A percentile compares a stretch with the other conserved stretches of the same genome.
Conservation (phyloP, 2,329 filamentous ascomycete genomes). For the Diaporthe batatas region DNA sequence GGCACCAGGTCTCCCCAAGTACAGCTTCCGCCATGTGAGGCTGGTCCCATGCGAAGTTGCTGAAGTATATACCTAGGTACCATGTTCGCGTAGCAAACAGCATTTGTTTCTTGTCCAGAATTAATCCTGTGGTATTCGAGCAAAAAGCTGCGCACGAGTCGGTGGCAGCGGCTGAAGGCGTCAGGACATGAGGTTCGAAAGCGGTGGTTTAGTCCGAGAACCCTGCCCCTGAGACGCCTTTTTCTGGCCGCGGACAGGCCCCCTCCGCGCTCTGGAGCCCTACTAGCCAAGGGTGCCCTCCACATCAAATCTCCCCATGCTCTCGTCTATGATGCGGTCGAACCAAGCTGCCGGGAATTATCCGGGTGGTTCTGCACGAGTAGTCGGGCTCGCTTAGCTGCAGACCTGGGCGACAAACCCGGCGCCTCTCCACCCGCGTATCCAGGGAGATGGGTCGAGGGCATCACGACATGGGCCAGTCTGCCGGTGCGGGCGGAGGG, state of each 20-base stretch:
- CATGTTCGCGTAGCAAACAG: no score
- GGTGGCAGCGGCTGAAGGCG: not conserved
- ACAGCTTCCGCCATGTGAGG: no score
- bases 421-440: slow-evolving; percentile 13
- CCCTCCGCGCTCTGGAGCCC: slow-evolving; percentile 7
- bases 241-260: slow-evolving; percentile 28
- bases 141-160: not conserved
- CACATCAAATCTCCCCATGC: slow-evolving; percentile 5
- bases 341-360: not conserved
- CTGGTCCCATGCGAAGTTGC: no score
- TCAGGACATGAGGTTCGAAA: not conserved
- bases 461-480: not conserved
- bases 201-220: not conserved
- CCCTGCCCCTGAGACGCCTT: slow-evolving; percentile 3
- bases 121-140: not conserved
- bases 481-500: not conserved
- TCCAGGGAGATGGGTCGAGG: slow-evolving; percentile 5
- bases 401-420: not conserved
- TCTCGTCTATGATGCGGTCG: slow-evolving; percentile 12
- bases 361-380: slow-evolving; percentile 8
- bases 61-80: no score
- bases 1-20: no score
- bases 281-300: not conserved
- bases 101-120: not conserved
- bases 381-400: slow-evolving; percentile 8